Evolutionary conservation across 139 green algal species (phyloP).

Genomic region (Picochlorum sp.): DNA sequence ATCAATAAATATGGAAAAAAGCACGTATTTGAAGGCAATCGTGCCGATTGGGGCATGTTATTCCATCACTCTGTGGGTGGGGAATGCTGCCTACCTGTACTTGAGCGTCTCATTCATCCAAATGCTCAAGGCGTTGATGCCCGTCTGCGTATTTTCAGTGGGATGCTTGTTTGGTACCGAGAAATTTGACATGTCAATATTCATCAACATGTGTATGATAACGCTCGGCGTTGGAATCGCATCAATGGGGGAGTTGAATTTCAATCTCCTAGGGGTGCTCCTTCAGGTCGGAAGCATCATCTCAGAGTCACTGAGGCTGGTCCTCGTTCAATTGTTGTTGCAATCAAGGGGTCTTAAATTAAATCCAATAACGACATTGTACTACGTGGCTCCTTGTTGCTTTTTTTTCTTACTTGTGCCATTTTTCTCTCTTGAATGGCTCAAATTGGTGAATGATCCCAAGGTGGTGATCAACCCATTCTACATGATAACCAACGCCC

Average conservation of each 20-base stretch:
- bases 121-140: slow-evolving; percentile 85
- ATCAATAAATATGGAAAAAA: slow-evolving; percentile 52
- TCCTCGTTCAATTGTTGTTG: slow-evolving; percentile 71
- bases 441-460: slow-evolving; percentile 17
- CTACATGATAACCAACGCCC: slow-evolving; percentile 80
- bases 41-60: slow-evolving; percentile 87
- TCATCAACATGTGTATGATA: slow-evolving; percentile 81
- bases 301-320: slow-evolving; percentile 1
- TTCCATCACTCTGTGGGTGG: slow-evolving; percentile 84
- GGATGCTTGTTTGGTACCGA: slow-evolving; percentile 68
- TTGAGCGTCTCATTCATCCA: slow-evolving; percentile 96
- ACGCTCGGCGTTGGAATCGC: slow-evolving; percentile 75
- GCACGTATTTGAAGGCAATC: slow-evolving; percentile 62
- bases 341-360: slow-evolving; percentile 65
- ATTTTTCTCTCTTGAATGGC: slow-evolving; percentile 19
- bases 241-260: slow-evolving; percentile 38
- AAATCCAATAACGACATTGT: slow-evolving; percentile 83
- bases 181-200: slow-evolving; percentile 33
- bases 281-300: neutral
- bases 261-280: slow-evolving; percentile 3
- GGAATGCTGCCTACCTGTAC: slow-evolving; percentile 95
- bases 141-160: slow-evolving; percentile 15
- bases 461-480: slow-evolving; percentile 47
- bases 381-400: slow-evolving; percentile 53
- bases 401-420: slow-evolving; percentile 3